phyloP scores from a whole-genome alignment of 352 stramenopile species.

The Pilasporangium apinafurcum region DNA sequence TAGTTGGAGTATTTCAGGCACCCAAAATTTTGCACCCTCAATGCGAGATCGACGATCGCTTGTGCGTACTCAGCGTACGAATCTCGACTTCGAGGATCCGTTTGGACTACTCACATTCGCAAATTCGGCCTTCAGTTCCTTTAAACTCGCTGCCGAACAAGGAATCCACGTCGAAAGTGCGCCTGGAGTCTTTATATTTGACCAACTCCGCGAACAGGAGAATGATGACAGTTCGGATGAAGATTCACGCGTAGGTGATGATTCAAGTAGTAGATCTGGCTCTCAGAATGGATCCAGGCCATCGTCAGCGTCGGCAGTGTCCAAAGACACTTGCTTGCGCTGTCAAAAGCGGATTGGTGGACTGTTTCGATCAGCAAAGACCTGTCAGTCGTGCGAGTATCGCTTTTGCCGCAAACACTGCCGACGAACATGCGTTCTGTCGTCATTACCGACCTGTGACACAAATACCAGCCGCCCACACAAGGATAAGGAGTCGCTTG shows the following conservation, averaged over 20 bases:
- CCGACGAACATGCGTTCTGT: conserved; percentile 16
- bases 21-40: conserved; percentile 11
- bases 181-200: conserved; percentile 39
- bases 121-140: conserved; percentile 34
- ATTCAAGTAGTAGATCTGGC: conserved; percentile 11
- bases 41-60: conserved; percentile 17
- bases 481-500: conserved; percentile 11
- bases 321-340: conserved; percentile 23
- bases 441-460: conserved; percentile 10
- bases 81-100: conserved; percentile 36
- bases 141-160: conserved; percentile 5
- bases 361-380: conserved; percentile 33
- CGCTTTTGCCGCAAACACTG: conserved; percentile 48
- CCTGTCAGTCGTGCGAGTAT: conserved; percentile 37
- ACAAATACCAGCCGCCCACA: background rate
- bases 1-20: background rate
- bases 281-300: background rate
- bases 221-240: conserved; percentile 11
- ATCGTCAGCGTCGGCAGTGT: conserved; percentile 11
- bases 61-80: conserved; percentile 26
- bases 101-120: conserved; percentile 41
- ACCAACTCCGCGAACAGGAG: conserved; percentile 22
- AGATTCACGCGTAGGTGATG: conserved; percentile 8
- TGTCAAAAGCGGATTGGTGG: conserved; percentile 36
- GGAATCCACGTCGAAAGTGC: background rate